Evolutionary conservation across 1,284 basidiomycete species (phyloP).

Genomic region (Ganoderma meredithae): DNA sequence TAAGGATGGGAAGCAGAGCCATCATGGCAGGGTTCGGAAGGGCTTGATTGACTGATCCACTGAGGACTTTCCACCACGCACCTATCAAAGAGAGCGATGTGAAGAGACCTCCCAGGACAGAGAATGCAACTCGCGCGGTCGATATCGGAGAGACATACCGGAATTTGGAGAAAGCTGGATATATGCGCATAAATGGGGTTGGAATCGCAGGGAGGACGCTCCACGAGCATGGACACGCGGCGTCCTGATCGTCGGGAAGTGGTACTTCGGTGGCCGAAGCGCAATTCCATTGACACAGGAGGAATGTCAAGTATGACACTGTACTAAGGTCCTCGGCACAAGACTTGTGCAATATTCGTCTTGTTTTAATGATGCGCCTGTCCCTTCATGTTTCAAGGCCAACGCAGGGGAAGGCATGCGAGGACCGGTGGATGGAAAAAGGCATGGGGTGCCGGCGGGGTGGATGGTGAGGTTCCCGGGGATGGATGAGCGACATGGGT

Average conservation of each 20-base stretch:
- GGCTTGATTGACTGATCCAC: not conserved
- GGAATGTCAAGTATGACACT: not conserved
- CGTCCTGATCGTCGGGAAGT: not conserved
- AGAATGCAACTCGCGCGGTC: not conserved
- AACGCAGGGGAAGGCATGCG: not conserved
- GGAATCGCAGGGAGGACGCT: not conserved
- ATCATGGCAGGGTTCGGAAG: not conserved
- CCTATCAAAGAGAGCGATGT: constrained; percentile 4
- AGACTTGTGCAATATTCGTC: not conserved
- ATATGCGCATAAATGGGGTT: not conserved
- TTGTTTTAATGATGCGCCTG: not conserved
- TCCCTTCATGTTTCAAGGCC: not conserved
- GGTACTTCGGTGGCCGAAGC: not conserved
- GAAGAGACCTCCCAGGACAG: not conserved
- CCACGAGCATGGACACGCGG: not conserved
- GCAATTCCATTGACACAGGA: not conserved
- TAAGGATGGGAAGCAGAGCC: not conserved
- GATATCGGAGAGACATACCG: not conserved
- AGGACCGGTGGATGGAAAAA: not conserved
- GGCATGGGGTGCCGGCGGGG: not conserved
- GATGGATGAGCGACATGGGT: not conserved
- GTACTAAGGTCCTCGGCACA: not conserved
- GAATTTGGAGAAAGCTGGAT: not conserved
- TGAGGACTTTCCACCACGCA: not conserved
- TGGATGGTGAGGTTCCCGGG: not conserved